Percentiles rank a stretch among this genome's conserved stretches.
Conservation (phyloP, 106 monocot species). For the Alisma plantagoaquatica region DNA sequence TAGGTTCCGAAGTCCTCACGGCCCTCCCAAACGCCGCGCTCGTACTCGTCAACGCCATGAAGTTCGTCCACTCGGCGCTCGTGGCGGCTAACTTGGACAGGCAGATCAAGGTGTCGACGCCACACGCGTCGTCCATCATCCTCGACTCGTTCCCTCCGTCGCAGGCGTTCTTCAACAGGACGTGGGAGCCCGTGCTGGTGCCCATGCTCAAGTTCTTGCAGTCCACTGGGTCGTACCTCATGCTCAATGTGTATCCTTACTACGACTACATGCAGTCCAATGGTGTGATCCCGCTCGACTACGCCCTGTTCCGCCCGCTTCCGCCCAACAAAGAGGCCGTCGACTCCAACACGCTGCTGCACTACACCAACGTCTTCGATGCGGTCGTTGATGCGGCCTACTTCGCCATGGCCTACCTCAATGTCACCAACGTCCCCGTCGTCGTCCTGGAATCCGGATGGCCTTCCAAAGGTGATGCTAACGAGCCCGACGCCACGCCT, state of each 20-base stretch:
- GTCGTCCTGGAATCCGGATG: slow-evolving; percentile 73
- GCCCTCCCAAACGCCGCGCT: slow-evolving; percentile 3
- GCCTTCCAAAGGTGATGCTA: slow-evolving; percentile 65
- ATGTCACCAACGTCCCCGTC: slow-evolving; percentile 60
- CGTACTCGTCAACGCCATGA: slow-evolving; percentile 18
- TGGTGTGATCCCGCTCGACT: slow-evolving; percentile 64
- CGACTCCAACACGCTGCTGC: slow-evolving; percentile 73
- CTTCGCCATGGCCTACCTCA: slow-evolving; percentile 78
- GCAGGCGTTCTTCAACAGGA: slow-evolving; percentile 88
- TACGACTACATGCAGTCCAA: slow-evolving; percentile 87
- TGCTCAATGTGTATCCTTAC: slow-evolving; percentile 90
- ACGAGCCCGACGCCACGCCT: slow-evolving; percentile 59
- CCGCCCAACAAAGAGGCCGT: slow-evolving; percentile 87
- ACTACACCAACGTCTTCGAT: slow-evolving; percentile 90
- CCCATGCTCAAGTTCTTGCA: slow-evolving; percentile 78
- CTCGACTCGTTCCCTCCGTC: no score
- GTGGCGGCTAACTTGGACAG: slow-evolving; percentile 57
- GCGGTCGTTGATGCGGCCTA: slow-evolving; percentile 74
- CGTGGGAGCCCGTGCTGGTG: slow-evolving; percentile 45
- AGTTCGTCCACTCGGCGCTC: slow-evolving; percentile 11
- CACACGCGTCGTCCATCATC: no score
- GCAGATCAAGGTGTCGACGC: slow-evolving; percentile 66
- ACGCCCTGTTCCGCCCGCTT: slow-evolving; percentile 72
- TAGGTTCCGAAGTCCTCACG: slow-evolving; percentile 24
- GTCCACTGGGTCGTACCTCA: slow-evolving; percentile 48